Evolutionary conservation across 139 green algal species (phyloP).

Genomic region (Microglena sp.): DNA sequence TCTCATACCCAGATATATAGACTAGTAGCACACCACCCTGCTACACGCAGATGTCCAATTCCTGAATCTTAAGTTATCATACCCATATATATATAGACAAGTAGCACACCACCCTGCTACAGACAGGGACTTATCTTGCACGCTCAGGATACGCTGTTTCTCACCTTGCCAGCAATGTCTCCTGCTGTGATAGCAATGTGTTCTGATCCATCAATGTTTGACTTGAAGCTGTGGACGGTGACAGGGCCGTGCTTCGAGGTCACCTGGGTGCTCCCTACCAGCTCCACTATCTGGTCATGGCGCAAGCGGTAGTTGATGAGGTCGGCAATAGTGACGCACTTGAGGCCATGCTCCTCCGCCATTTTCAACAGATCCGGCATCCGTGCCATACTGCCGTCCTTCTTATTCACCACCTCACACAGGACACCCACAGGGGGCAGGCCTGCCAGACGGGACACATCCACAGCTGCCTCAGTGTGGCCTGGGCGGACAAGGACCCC

Average conservation of each 20-base stretch:
- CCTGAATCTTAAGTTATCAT: too few relatives aligned
- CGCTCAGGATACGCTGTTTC: too few relatives aligned
- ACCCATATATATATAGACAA: too few relatives aligned
- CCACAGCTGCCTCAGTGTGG: conserved; percentile 91
- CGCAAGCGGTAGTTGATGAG: conserved; percentile 64
- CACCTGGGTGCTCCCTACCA: not conserved
- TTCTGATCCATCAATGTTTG: conserved; percentile 6
- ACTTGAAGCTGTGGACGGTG: conserved; percentile 12
- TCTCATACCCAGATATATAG: too few relatives aligned
- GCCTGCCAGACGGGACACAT: conserved; percentile 81
- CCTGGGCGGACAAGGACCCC: conserved; percentile 76
- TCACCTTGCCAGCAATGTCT: not conserved
- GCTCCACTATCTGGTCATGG: conserved; percentile 16
- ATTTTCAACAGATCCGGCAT: conserved; percentile 75
- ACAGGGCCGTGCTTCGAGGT: not conserved
- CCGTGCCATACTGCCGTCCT: conserved; percentile 77
- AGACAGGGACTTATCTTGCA: too few relatives aligned
- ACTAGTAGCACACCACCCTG: too few relatives aligned
- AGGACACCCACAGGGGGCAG: conserved; percentile 81
- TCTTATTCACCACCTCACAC: conserved; percentile 88
- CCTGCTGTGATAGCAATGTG: conserved; percentile 1
- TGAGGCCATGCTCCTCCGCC: conserved; percentile 65
- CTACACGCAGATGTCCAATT: too few relatives aligned
- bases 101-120: too few relatives aligned
- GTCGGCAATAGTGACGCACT: conserved; percentile 86